Base-by-base conservation (phyloP, 2,329 filamentous ascomycete genomes). In the Blastomyces gilchristii region DNA sequence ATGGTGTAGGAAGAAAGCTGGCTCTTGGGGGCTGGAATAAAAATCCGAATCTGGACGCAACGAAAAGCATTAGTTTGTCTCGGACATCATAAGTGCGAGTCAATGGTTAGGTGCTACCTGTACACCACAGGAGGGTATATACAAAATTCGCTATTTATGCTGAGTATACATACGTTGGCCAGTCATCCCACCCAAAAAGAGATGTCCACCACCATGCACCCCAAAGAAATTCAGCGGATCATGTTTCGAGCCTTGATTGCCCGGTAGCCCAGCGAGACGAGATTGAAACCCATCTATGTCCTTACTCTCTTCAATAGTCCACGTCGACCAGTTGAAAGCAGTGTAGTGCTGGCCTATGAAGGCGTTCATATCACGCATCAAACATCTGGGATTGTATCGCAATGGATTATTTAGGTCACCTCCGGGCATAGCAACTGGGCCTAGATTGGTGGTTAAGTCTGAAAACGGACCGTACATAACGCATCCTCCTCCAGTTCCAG, bases 321-420 rank as follows among this genome's bases (percentile, higher is more conserved):
- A 67, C 7, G 62, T 60, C 2, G 63, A 54, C 63, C 58, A 67
- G 18, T 65, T 63, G 34, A 63, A 65, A 39, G 54, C 58, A 9
- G 61, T 50, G 56, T 58, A 64, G 1, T 60, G 52, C 34, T 64
- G 61, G 34, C 59, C 60, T 50, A 67, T 62, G 43, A 34, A 60
- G 6, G 63, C 68, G 68, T 76, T 77, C 45, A 80, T 64, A 65
- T 79, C 72, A 53, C 75, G 70, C 62, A 70, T 74, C 60, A 76
- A 63, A 62, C 75, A 76, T 28, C 72, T 71, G 22, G 75, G 73
- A 61, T 75, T 76, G 67, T 74, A 72, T 8, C 63, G 57, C 16
- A 73, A 65, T 7, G 47, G 60, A 52, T 66, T 61, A 12, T 54
- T 28, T 53, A 47, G 18, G 28, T 25, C 9, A 1, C 34, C 62